Evolutionary conservation across 306 rosid species (phyloP).

Genomic region (Vicia villosa): DNA sequence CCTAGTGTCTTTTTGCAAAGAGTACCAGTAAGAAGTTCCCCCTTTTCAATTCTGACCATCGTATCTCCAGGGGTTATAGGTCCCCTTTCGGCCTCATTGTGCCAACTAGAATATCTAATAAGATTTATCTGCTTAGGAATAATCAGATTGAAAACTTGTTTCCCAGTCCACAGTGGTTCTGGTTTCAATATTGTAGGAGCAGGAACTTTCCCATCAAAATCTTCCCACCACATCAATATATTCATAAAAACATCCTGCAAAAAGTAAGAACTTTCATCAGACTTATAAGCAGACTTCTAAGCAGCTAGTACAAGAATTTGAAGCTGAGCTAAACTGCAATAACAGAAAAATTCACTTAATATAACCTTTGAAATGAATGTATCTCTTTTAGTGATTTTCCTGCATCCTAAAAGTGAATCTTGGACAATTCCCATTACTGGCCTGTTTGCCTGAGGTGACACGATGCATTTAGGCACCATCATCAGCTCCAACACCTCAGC

Average conservation of each 20-base stretch:
- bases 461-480: conserved; percentile 99
- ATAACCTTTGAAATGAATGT: conserved; percentile 88
- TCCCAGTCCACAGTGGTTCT: conserved; percentile 97
- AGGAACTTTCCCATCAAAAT: conserved; percentile 96
- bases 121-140: conserved; percentile 95
- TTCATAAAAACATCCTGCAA: conserved; percentile 98
- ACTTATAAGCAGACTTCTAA: conserved; percentile 35
- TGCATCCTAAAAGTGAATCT: conserved; percentile 89
- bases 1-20: conserved; percentile 97
- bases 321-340: conserved; percentile 2
- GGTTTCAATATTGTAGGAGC: conserved; percentile 95
- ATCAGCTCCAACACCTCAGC: conserved; percentile 99
- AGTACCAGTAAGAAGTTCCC: conserved; percentile 91
- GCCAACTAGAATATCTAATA: conserved; percentile 90
- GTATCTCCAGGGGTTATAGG: conserved; percentile 94
- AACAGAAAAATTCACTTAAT: conserved; percentile 18
- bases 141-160: conserved; percentile 95
- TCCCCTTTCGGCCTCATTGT: conserved; percentile 75
- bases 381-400: conserved; percentile 95
- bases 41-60: conserved; percentile 88
- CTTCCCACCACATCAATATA: conserved; percentile 99
- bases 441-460: conserved; percentile 93
- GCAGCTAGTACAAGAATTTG: conserved; percentile 19
- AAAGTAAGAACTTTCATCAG: conserved; percentile 32
- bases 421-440: conserved; percentile 99